Evolutionary conservation across 2,329 filamentous ascomycete genomes (phyloP).

Genomic region (Paraphaeosphaeria sporulosa): DNA sequence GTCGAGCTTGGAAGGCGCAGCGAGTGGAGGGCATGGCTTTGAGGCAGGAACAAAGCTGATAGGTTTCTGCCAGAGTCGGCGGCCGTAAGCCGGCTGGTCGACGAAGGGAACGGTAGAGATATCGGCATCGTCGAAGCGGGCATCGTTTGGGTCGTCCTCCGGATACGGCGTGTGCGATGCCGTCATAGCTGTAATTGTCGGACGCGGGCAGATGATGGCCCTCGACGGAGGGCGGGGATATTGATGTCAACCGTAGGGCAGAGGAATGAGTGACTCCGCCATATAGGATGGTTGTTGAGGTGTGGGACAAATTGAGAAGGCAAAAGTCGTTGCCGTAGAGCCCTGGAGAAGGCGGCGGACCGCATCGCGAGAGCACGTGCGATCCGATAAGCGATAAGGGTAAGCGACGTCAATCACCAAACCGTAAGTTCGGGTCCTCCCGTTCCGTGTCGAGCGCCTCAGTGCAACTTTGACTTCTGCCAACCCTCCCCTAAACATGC

Average conservation of each 20-base stretch:
- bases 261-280: conserved; percentile 21
- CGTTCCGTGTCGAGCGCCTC: conserved; percentile 28
- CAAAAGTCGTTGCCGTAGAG: not conserved
- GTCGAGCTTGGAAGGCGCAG: conserved; percentile 42
- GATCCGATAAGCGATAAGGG: not conserved
- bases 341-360: not conserved
- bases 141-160: conserved; percentile 26
- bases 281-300: not conserved
- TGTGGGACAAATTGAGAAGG: not conserved
- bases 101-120: conserved; percentile 66
- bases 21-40: conserved; percentile 22
- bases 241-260: conserved; percentile 1
- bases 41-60: conserved; percentile 67
- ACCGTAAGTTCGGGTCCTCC: conserved; percentile 24
- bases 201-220: not conserved
- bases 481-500: conserved; percentile 58
- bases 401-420: conserved; percentile 11
- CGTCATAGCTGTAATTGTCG: conserved; percentile 17
- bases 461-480: conserved; percentile 15
- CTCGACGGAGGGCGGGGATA: not conserved
- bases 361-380: conserved; percentile 12
- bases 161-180: conserved; percentile 6
- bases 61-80: conserved; percentile 67
- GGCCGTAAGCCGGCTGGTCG: conserved; percentile 65
- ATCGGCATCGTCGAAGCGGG: conserved; percentile 53